A percentile compares a stretch with the other conserved stretches of the same genome.
These are phyloP conservation scores for Cercophora sp. DNA, from an alignment of 495 filamentous ascomycete species.

Conservation along the genomic window DNA sequence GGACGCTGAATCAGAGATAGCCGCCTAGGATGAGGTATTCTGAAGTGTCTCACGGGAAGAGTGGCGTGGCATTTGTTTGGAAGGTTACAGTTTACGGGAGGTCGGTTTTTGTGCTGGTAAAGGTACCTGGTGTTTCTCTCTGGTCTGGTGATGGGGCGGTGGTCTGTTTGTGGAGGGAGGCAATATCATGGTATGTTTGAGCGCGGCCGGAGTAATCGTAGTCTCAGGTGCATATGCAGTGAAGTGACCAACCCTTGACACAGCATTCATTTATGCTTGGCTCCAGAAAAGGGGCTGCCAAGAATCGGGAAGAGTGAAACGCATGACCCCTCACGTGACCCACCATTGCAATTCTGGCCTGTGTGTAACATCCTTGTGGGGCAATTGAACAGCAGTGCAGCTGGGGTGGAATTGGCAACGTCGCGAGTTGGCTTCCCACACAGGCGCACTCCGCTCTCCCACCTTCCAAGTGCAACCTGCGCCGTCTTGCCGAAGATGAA, in stretches of 20 bases:
- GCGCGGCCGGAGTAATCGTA: too few species aligned
- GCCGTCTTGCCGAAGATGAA: constrained; percentile 61
- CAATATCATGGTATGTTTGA: not conserved
- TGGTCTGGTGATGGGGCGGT: too few species aligned
- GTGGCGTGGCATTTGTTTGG: too few species aligned
- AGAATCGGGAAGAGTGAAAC: not conserved
- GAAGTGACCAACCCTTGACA: too few species aligned
- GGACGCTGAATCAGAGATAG: not conserved
- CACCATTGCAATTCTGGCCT: not conserved
- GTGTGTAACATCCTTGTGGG: not conserved
- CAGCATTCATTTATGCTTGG: too few species aligned
- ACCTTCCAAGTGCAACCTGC: constrained; percentile 18
- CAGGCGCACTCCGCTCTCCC: constrained; percentile 16
- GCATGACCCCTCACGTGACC: constrained; percentile 5
- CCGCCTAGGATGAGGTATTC: too few species aligned
- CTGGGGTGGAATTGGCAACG: constrained; percentile 35
- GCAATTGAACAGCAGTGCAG: constrained; percentile 12
- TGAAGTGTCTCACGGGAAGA: too few species aligned
- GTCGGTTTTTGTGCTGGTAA: too few species aligned
- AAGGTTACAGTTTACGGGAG: too few species aligned
- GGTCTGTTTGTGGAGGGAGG: not conserved
- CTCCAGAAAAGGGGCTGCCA: not conserved
- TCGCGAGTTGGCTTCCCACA: constrained; percentile 33
- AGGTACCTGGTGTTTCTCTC: too few species aligned
- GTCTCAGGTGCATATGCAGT: too few species aligned